A percentile compares a stretch with the other conserved stretches of the same genome.
phyloP scores from a whole-genome alignment of 1,139 yeast genomes.

The Blastobotrys petasosporus region DNA sequence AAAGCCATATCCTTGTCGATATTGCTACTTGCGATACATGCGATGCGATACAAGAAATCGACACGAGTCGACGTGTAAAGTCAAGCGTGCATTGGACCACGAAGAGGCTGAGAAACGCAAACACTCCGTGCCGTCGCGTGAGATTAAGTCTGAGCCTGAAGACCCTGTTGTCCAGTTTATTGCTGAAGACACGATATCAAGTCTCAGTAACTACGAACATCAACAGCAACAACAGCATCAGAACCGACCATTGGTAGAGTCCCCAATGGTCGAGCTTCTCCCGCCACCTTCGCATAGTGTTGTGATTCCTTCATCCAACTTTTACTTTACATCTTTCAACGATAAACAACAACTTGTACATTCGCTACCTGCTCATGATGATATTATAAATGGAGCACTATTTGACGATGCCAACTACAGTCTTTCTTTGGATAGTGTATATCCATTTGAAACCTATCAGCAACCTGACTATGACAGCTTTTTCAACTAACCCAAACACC shows the following conservation, averaged over 20 bases:
- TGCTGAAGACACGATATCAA: background rate
- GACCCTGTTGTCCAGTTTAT: too few relatives aligned
- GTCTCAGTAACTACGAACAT: background rate
- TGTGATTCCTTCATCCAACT: too few relatives aligned
- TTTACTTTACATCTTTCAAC: too few relatives aligned
- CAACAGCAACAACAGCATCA: background rate
- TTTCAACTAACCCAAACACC: background rate
- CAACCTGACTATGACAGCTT: background rate
- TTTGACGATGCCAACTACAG: too few relatives aligned
- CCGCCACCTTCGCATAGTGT: too few relatives aligned
- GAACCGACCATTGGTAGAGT: too few relatives aligned
- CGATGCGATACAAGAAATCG: constrained; percentile 29
- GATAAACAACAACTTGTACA: too few relatives aligned
- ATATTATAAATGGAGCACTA: too few relatives aligned
- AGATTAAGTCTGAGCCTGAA: too few relatives aligned
- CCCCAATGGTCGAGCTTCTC: too few relatives aligned
- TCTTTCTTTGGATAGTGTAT: background rate
- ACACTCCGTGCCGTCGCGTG: background rate
- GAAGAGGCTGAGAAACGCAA: background rate
- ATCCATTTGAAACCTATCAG: background rate
- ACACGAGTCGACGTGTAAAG: constrained; percentile 23
- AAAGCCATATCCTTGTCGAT: constrained; percentile 26
- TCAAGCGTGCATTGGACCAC: constrained; percentile 2
- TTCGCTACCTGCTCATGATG: too few relatives aligned
- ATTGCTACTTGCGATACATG: constrained; percentile 25